These are phyloP conservation scores for Syzygium aromaticum DNA, from an alignment of 345 rosid genomes.

Conservation along the genomic window DNA sequence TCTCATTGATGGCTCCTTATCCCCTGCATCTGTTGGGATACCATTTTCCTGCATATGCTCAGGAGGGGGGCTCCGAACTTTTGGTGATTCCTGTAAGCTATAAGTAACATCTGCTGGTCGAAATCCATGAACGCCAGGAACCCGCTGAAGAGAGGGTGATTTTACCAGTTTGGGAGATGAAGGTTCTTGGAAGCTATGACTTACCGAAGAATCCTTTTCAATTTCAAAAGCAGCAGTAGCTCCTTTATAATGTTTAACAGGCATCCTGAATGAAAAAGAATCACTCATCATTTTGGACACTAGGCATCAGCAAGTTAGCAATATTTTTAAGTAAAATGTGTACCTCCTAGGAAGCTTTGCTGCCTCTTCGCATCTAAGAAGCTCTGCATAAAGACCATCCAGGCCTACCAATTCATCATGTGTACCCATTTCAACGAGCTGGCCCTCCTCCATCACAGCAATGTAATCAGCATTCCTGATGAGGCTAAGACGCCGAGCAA, in stretches of 20 bases:
- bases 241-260: slow-evolving; percentile 61
- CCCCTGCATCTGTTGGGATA: slow-evolving; percentile 42
- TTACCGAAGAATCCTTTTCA: slow-evolving; percentile 86
- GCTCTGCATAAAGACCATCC: slow-evolving; percentile 85
- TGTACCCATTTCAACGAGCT: slow-evolving; percentile 96
- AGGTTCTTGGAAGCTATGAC: slow-evolving; percentile 78
- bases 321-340: background rate
- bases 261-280: slow-evolving; percentile 61
- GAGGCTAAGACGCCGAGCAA: slow-evolving; percentile 88
- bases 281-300: background rate
- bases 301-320: background rate
- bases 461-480: slow-evolving; percentile 94
- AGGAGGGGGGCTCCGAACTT: slow-evolving; percentile 59
- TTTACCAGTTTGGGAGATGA: slow-evolving; percentile 78
- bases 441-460: slow-evolving; percentile 98
- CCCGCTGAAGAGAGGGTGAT: slow-evolving; percentile 96
- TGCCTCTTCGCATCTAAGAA: slow-evolving; percentile 94
- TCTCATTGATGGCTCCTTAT: slow-evolving; percentile 80
- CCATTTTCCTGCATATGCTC: slow-evolving; percentile 79
- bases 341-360: slow-evolving; percentile 97
- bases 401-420: slow-evolving; percentile 73
- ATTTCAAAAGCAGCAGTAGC: slow-evolving; percentile 60
- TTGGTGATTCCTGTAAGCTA: slow-evolving; percentile 65
- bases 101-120: slow-evolving; percentile 52
- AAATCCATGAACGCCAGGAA: slow-evolving; percentile 33